A percentile compares a stretch with the other conserved stretches of the same genome.
Evolutionary conservation across 2,329 filamentous ascomycete species (phyloP).

Genomic region (Fusarium succisae): DNA sequence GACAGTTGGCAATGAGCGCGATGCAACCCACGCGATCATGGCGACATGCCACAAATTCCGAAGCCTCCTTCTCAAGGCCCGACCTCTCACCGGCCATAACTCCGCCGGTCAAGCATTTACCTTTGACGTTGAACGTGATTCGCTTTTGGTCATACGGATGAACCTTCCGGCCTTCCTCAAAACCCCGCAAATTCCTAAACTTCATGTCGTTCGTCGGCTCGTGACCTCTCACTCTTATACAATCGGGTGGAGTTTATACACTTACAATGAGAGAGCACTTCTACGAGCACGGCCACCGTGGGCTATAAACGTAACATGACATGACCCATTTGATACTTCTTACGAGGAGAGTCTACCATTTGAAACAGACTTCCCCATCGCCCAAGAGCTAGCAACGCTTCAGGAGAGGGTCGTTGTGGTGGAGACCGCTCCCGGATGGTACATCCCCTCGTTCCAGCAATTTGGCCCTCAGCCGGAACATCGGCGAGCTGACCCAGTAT

Average conservation of each 20-base stretch:
- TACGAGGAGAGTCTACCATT: background rate
- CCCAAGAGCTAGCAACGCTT: rapidly evolving
- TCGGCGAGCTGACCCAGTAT: rapidly evolving
- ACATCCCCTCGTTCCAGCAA: background rate
- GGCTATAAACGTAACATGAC: background rate
- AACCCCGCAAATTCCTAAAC: rapidly evolving
- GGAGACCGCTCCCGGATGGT: background rate
- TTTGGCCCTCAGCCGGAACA: background rate
- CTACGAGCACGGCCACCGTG: too few species aligned
- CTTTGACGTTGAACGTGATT: background rate
- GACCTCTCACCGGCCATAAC: background rate
- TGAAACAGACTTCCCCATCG: background rate
- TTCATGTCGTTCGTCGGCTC: background rate
- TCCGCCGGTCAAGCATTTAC: background rate
- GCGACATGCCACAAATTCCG: background rate
- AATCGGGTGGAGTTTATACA: too few species aligned
- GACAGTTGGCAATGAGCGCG: background rate
- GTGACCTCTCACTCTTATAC: rapidly evolving
- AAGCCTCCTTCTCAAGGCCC: background rate
- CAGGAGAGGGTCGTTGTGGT: background rate
- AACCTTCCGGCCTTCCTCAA: background rate
- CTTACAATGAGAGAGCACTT: rapidly evolving
- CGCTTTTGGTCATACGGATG: background rate
- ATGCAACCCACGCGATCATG: background rate
- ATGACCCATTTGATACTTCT: background rate